A percentile compares a stretch with the other conserved stretches of the same genome.
These are phyloP conservation scores for Trichopus zeylanicus DNA, from an alignment of 116 monocot genomes.

Conservation along the genomic window DNA sequence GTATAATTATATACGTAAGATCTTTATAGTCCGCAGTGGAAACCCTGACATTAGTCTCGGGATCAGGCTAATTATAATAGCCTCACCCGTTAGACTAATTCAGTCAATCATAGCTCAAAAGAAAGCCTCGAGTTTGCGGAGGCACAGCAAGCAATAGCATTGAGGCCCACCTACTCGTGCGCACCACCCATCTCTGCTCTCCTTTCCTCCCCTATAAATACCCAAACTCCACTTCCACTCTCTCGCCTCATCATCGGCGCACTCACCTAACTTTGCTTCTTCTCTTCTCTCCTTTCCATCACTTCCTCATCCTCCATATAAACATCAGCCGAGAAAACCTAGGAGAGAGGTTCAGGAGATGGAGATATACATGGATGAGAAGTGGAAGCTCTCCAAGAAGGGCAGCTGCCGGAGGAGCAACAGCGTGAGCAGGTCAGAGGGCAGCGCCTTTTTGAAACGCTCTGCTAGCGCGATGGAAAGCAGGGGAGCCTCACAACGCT, in stretches of 20 bases:
- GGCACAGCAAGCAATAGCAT: background rate
- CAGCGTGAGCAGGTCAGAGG: background rate
- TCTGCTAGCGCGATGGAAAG: slow-evolving; percentile 38
- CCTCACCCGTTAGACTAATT: too few species aligned
- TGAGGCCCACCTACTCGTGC: background rate
- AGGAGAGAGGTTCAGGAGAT: slow-evolving; percentile 3
- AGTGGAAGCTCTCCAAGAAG: slow-evolving; percentile 59
- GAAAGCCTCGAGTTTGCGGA: background rate
- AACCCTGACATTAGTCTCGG: slow-evolving; percentile 14
- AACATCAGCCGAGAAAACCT: background rate
- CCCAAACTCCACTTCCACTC: slow-evolving; percentile 2
- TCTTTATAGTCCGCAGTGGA: background rate
- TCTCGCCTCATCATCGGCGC: background rate
- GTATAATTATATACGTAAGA: too few species aligned
- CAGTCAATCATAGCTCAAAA: too few species aligned
- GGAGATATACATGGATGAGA: slow-evolving; percentile 58
- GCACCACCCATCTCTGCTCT: background rate
- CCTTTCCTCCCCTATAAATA: slow-evolving; percentile 12
- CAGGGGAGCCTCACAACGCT: slow-evolving; percentile 4
- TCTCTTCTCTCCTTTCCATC: background rate
- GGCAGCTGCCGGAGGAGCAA: slow-evolving; percentile 26
- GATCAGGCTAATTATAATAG: slow-evolving; percentile 5
- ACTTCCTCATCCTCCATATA: background rate
- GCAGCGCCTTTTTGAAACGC: slow-evolving; percentile 13
- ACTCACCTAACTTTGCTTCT: background rate